Percentiles rank a stretch among this genome's conserved stretches.
These are phyloP conservation scores for Mucor saturninus DNA, from an alignment of 371 early-diverging fungal genomes.

Conservation along the genomic window DNA sequence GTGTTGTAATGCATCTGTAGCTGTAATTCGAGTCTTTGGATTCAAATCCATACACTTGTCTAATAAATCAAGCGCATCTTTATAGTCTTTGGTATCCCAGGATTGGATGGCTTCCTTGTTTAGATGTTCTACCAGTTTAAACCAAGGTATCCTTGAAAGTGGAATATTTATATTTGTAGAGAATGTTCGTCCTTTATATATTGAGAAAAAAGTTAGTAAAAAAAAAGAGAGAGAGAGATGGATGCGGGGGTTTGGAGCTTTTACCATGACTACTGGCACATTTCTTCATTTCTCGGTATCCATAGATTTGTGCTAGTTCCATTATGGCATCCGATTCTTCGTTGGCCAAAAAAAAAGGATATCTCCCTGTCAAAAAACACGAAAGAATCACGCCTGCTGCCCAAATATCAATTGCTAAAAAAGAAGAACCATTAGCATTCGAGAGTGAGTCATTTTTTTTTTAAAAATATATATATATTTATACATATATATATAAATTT, in stretches of 20 bases:
- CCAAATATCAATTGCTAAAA: slow-evolving; percentile 90
- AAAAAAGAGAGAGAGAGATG: no score
- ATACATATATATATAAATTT: slow-evolving; percentile 7
- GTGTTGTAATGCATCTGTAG: slow-evolving; percentile 64
- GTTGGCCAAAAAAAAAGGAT: slow-evolving; percentile 92
- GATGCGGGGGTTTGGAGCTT: slow-evolving; percentile 25
- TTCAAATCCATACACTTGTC: slow-evolving; percentile 47
- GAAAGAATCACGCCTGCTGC: slow-evolving; percentile 94
- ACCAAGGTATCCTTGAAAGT: slow-evolving; percentile 40
- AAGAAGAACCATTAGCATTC: neutral
- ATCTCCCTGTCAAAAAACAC: slow-evolving; percentile 80
- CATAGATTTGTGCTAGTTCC: slow-evolving; percentile 92
- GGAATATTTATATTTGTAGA: slow-evolving; percentile 64
- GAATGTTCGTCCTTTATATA: slow-evolving; percentile 56
- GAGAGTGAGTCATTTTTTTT: no score
- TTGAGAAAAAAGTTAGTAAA: no score
- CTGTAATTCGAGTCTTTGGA: slow-evolving; percentile 56
- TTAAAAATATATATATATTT: neutral
- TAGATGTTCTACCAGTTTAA: slow-evolving; percentile 36
- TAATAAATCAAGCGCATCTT: slow-evolving; percentile 52
- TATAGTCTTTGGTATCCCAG: slow-evolving; percentile 33
- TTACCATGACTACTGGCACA: slow-evolving; percentile 56
- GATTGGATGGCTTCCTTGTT: slow-evolving; percentile 25
- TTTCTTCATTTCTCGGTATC: slow-evolving; percentile 78
- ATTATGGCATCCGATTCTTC: slow-evolving; percentile 92